phyloP scores from a whole-genome alignment of 1,284 basidiomycete species.

The Puccinia polysora region DNA sequence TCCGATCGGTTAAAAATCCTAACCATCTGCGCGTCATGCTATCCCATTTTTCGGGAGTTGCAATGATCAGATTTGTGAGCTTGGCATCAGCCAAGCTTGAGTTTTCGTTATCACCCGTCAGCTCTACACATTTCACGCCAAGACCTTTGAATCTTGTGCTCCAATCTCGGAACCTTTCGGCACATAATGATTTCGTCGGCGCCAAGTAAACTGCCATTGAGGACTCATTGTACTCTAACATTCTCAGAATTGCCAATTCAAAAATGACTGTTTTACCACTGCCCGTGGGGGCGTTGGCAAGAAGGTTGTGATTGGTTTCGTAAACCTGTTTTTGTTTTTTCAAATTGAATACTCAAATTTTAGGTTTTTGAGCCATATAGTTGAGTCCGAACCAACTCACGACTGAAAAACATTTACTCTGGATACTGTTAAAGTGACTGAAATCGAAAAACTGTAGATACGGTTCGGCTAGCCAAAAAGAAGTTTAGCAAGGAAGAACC shows the following conservation, averaged over 20 bases:
- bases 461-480: background rate
- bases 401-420: conserved; percentile 27
- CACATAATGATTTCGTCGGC: conserved; percentile 78
- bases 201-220: conserved; percentile 84
- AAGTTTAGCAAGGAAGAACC: background rate
- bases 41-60: conserved; percentile 87
- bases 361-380: background rate
- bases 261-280: conserved; percentile 64
- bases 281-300: conserved; percentile 54
- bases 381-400: background rate
- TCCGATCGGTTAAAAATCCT: conserved; percentile 44
- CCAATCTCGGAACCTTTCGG: conserved; percentile 82
- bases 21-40: conserved; percentile 77
- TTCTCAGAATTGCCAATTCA: conserved; percentile 77
- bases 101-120: conserved; percentile 80
- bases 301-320: conserved; percentile 67
- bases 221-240: conserved; percentile 60
- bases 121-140: conserved; percentile 75
- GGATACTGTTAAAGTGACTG: conserved; percentile 29
- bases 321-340: conserved; percentile 60
- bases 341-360: background rate
- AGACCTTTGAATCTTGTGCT: conserved; percentile 67
- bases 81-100: conserved; percentile 68
- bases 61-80: conserved; percentile 65
- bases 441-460: conserved; percentile 14